phyloP scores from a whole-genome alignment of 148 eudicot genomes.

The Amaranthus cruentus region DNA sequence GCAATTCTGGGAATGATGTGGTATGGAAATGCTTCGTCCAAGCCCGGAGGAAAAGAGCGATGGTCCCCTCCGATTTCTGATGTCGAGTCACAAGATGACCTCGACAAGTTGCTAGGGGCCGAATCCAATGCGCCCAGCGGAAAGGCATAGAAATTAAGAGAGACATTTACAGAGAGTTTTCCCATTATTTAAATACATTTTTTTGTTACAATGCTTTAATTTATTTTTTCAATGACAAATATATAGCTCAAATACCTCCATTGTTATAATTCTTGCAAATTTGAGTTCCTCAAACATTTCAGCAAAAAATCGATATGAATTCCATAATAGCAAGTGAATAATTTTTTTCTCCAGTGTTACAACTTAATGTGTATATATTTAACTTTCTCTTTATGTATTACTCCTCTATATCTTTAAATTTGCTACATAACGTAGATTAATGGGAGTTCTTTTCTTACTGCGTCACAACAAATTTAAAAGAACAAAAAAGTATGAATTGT shows the following conservation, averaged over 20 bases:
- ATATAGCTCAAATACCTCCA: slow-evolving; percentile 17
- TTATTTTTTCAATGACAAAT: slow-evolving; percentile 7
- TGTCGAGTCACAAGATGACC: slow-evolving; percentile 33
- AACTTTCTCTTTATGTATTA: too few species aligned
- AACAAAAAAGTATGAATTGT: too few species aligned
- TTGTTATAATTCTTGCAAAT: slow-evolving; percentile 13
- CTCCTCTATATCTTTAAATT: too few species aligned
- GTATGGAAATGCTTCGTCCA: slow-evolving; percentile 51
- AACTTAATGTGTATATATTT: too few species aligned
- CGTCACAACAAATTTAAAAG: too few species aligned
- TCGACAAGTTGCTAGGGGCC: slow-evolving; percentile 24
- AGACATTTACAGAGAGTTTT: slow-evolving; percentile 10
- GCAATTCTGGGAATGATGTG: slow-evolving; percentile 53
- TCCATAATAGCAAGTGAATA: too few species aligned
- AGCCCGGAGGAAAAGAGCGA: slow-evolving; percentile 49
- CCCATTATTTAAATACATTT: slow-evolving; percentile 16
- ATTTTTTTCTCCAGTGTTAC: too few species aligned
- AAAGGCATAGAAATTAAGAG: slow-evolving; percentile 17
- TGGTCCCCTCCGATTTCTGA: slow-evolving; percentile 26
- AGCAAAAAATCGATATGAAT: background rate
- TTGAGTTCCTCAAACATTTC: slow-evolving; percentile 9
- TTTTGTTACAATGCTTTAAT: background rate
- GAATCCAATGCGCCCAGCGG: slow-evolving; percentile 15
- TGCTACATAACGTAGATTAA: too few species aligned
- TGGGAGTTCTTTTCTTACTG: too few species aligned